A percentile compares a stretch with the other conserved stretches of the same genome.
phyloP scores from a whole-genome alignment of 768 basidiomycete genomes.

The Boletales sp. region DNA sequence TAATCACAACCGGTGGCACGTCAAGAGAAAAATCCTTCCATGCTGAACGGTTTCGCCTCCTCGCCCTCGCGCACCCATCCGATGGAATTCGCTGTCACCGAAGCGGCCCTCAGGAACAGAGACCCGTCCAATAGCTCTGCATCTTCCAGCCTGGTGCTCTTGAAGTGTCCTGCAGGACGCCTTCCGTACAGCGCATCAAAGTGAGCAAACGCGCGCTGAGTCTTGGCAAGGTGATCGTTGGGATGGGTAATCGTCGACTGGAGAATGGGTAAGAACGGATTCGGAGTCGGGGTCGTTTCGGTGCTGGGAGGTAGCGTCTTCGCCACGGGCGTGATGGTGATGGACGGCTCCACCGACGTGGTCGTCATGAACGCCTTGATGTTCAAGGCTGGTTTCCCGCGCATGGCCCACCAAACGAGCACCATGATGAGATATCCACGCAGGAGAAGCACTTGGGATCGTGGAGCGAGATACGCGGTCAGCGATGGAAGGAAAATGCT shows the following conservation, averaged over 20 bases:
- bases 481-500: slow-evolving; percentile 27
- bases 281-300: slow-evolving; percentile 23
- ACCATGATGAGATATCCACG: slow-evolving; percentile 25
- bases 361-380: slow-evolving; percentile 30
- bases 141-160: slow-evolving; percentile 28
- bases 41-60: slow-evolving; percentile 22
- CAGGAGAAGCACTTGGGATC: slow-evolving; percentile 24
- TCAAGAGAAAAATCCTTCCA: slow-evolving; percentile 24
- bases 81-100: slow-evolving; percentile 29
- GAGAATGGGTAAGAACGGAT: slow-evolving; percentile 40
- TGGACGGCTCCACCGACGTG: slow-evolving; percentile 19
- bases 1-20: too few species aligned
- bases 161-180: slow-evolving; percentile 24
- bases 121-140: slow-evolving; percentile 35
- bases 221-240: slow-evolving; percentile 30
- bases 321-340: neutral
- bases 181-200: slow-evolving; percentile 30
- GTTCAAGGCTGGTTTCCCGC: slow-evolving; percentile 28
- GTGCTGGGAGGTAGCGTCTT: slow-evolving; percentile 4
- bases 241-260: slow-evolving; percentile 36
- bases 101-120: slow-evolving; percentile 30
- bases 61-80: slow-evolving; percentile 42
- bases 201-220: slow-evolving; percentile 34
- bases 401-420: slow-evolving; percentile 28
- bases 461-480: slow-evolving; percentile 11